Conservation (phyloP, 2,329 filamentous ascomycete genomes). For the Scopulariopsis brevicaulis region DNA sequence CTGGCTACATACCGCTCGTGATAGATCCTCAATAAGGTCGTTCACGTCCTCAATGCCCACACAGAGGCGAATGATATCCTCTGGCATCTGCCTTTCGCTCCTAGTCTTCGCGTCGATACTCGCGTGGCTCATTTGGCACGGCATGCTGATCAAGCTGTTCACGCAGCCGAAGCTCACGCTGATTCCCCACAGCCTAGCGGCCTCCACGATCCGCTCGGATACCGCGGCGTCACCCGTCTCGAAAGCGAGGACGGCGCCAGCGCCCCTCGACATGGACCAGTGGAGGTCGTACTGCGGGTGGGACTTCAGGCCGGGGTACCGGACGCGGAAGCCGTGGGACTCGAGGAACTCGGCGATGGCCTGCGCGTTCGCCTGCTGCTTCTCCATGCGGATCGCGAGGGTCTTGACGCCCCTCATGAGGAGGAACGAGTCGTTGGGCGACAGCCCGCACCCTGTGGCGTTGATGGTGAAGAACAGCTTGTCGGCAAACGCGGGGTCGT, state of each 20-base stretch:
- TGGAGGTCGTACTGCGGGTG: slow-evolving; percentile 96
- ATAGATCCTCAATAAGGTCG: slow-evolving; percentile 88
- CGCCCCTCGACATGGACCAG: slow-evolving; percentile 87
- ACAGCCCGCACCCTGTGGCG: slow-evolving; percentile 83
- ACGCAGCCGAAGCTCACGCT: slow-evolving; percentile 97
- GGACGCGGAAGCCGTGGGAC: slow-evolving; percentile 80
- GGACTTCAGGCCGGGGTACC: slow-evolving; percentile 86
- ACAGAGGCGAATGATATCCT: slow-evolving; percentile 91
- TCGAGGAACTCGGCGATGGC: slow-evolving; percentile 89
- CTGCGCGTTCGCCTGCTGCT: slow-evolving; percentile 89
- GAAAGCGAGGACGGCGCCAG: slow-evolving; percentile 89
- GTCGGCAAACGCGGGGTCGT: slow-evolving; percentile 70
- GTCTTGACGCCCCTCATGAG: slow-evolving; percentile 95
- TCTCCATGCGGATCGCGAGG: slow-evolving; percentile 94
- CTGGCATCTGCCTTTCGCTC: slow-evolving; percentile 80
- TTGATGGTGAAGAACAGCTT: slow-evolving; percentile 97
- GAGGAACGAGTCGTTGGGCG: slow-evolving; percentile 92
- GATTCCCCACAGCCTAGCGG: slow-evolving; percentile 83
- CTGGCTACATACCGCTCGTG: slow-evolving; percentile 62
- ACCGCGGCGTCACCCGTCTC: slow-evolving; percentile 80
- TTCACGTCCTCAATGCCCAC: slow-evolving; percentile 91
- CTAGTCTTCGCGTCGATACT: slow-evolving; percentile 95
- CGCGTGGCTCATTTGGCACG: slow-evolving; percentile 98
- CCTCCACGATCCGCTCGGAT: slow-evolving; percentile 89
- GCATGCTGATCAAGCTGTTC: slow-evolving; percentile 98